Evolutionary conservation across 176 grass and related monocot species (phyloP).

Genomic region (Triticum aestivum): DNA sequence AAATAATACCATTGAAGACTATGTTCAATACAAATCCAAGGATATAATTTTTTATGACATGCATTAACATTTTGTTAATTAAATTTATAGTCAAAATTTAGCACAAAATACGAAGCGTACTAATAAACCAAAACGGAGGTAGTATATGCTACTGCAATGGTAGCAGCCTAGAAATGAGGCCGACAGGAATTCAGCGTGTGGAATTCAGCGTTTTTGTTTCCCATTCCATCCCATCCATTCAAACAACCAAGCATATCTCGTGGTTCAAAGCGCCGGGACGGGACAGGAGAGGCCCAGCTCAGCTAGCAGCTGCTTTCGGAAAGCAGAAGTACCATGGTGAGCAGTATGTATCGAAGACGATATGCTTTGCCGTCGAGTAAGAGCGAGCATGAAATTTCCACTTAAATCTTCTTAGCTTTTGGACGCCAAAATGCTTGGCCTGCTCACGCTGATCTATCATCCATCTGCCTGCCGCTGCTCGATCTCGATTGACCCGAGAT

Average conservation of each 20-base stretch:
- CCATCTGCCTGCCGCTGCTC: neutral
- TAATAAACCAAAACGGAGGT: too few species aligned
- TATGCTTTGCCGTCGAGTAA: neutral
- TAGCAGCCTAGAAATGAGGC: neutral
- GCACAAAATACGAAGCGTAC: too few species aligned
- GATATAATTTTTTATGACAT: too few species aligned
- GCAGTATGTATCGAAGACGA: neutral
- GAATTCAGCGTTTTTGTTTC: neutral
- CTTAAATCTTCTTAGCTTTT: neutral
- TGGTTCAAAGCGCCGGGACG: too few species aligned
- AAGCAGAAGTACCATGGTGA: neutral
- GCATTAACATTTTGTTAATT: too few species aligned
- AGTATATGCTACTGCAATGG: too few species aligned
- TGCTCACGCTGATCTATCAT: too few species aligned
- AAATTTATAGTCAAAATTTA: too few species aligned
- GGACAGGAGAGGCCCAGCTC: neutral
- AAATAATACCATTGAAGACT: too few species aligned
- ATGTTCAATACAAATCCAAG: too few species aligned
- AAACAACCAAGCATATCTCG: neutral
- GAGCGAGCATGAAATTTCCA: neutral
- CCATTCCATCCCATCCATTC: neutral
- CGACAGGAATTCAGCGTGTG: neutral
- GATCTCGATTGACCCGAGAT: neutral
- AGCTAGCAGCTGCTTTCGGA: neutral
- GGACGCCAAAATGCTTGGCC: neutral